A percentile compares a stretch with the other conserved stretches of the same genome.
Conservation (phyloP, 257 asterid genomes). For the Solanum rostratum region DNA sequence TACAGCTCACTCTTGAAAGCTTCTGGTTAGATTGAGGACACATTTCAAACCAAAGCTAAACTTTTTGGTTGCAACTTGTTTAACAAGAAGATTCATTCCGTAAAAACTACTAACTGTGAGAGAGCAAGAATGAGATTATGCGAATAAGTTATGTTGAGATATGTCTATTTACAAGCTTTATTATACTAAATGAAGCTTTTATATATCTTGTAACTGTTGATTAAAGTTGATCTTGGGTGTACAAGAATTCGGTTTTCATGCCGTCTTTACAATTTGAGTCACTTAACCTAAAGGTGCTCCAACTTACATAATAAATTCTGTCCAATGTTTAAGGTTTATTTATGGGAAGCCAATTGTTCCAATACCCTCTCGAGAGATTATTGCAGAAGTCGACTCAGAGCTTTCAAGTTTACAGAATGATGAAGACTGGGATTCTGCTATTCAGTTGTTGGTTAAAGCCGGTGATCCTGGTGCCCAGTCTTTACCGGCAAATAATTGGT, state of each 20-base stretch:
- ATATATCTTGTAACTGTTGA: background rate
- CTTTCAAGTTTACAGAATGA: conserved; percentile 52
- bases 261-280: background rate
- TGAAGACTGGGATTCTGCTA: conserved; percentile 83
- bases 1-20: background rate
- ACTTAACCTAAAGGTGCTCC: background rate
- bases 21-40: background rate
- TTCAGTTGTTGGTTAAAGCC: conserved; percentile 50
- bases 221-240: background rate
- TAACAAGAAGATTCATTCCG: background rate
- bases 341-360: conserved; percentile 97
- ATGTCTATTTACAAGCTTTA: background rate
- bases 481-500: conserved; percentile 87
- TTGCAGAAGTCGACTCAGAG: conserved; percentile 56
- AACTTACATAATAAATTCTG: conserved; percentile 3
- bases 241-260: background rate
- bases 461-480: conserved; percentile 74
- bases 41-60: background rate
- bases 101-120: background rate
- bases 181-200: background rate
- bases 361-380: conserved; percentile 57
- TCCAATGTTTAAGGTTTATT: conserved; percentile 55
- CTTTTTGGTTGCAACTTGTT: background rate
- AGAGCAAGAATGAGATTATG: background rate
- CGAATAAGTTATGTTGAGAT: background rate